Conservation (phyloP, 163 green algal species). For the Trebouxiophyceae sp. region DNA sequence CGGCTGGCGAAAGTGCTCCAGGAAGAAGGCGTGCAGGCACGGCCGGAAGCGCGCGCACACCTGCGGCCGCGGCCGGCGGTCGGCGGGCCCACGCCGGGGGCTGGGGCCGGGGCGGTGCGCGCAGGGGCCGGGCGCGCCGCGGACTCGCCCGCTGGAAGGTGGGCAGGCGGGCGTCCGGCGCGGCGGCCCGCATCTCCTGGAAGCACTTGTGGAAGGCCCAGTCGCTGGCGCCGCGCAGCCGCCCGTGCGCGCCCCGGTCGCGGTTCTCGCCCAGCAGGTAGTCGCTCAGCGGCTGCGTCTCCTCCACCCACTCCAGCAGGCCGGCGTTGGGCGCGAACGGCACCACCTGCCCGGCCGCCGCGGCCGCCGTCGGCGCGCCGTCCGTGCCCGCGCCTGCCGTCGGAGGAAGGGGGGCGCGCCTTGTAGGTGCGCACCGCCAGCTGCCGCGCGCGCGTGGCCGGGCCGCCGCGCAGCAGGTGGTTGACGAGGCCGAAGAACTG, state of each 20-base stretch:
- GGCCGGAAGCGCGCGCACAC: slow-evolving; percentile 57
- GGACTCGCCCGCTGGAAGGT: slow-evolving; percentile 19
- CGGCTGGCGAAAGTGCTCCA: slow-evolving; percentile 73
- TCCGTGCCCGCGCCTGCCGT: no score
- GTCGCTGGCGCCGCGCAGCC: slow-evolving; percentile 37
- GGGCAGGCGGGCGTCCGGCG: slow-evolving; percentile 5
- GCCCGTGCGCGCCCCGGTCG: slow-evolving; percentile 41
- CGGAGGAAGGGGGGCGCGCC: slow-evolving; percentile 11
- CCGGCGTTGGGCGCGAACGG: slow-evolving; percentile 62
- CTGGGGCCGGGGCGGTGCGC: no score
- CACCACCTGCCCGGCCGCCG: slow-evolving; percentile 49
- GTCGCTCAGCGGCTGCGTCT: slow-evolving; percentile 65
- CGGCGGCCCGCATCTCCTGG: slow-evolving; percentile 15
- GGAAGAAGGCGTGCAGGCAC: slow-evolving; percentile 89
- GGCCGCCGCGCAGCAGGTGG: slow-evolving; percentile 47
- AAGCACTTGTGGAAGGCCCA: slow-evolving; percentile 41
- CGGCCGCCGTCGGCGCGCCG: no score
- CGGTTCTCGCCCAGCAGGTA: slow-evolving; percentile 61
- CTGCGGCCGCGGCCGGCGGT: background rate
- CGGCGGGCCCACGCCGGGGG: no score
- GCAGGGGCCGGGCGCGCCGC: background rate
- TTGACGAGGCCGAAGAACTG: slow-evolving; percentile 92
- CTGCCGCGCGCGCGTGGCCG: slow-evolving; percentile 29
- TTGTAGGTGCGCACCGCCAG: slow-evolving; percentile 74
- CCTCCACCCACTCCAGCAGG: slow-evolving; percentile 90